These are phyloP conservation scores for Capsicum rhomboideum DNA, from an alignment of 257 asterid species.

Conservation along the genomic window DNA sequence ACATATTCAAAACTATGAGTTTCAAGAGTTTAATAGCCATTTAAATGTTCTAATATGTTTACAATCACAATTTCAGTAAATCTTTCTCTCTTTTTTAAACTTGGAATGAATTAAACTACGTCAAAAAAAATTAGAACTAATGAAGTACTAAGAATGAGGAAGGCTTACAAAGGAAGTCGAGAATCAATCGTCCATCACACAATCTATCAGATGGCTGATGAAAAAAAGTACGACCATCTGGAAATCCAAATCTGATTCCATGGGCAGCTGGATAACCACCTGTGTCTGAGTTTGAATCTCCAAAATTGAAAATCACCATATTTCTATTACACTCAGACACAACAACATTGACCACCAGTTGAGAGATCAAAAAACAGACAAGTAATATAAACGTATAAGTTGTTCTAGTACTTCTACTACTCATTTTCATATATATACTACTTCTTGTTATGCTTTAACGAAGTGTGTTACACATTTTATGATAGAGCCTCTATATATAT, in stretches of 20 bases:
- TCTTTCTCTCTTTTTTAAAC: too few relatives aligned
- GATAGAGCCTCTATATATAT: background rate
- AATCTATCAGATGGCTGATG: slow-evolving; percentile 14
- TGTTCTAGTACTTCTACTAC: background rate
- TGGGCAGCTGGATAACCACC: slow-evolving; percentile 34
- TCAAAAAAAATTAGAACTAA: background rate
- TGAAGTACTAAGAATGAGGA: background rate
- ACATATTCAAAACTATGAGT: background rate
- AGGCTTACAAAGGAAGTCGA: slow-evolving; percentile 37
- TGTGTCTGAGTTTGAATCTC: slow-evolving; percentile 51
- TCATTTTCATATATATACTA: background rate
- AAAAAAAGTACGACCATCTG: slow-evolving; percentile 34
- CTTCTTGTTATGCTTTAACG: background rate
- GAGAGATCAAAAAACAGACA: background rate
- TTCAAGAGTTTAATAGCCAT: background rate
- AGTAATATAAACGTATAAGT: background rate
- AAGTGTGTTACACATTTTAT: background rate
- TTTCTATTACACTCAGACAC: slow-evolving; percentile 16
- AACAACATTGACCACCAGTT: background rate
- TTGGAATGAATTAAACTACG: background rate
- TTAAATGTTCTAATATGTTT: background rate
- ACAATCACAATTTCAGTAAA: too few relatives aligned
- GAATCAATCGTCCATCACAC: slow-evolving; percentile 15
- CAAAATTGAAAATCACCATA: slow-evolving; percentile 39
- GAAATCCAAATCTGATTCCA: slow-evolving; percentile 22